These are phyloP conservation scores for Talaromyces atroroseus DNA, from an alignment of 2,329 filamentous ascomycete species.

Conservation along the genomic window DNA sequence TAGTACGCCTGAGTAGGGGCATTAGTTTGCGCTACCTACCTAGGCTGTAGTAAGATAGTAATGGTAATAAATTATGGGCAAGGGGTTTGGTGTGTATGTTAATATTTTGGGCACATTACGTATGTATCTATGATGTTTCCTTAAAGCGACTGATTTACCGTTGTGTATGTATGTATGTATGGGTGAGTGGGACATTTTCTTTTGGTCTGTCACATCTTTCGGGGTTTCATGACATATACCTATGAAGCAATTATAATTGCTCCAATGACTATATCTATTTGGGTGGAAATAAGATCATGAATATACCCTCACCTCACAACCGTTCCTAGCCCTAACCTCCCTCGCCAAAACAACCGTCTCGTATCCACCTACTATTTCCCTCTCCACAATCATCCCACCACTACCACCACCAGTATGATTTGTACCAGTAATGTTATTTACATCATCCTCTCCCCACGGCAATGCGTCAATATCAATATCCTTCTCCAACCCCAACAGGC, in stretches of 20 bases:
- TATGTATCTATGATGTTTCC: neutral
- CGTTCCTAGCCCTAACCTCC: slow-evolving; percentile 49
- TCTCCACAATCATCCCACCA: neutral
- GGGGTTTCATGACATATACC: no score
- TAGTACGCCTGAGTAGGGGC: slow-evolving; percentile 17
- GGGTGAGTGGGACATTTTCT: no score
- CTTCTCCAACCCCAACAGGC: slow-evolving; percentile 68
- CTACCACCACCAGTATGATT: slow-evolving; percentile 41
- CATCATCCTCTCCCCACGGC: slow-evolving; percentile 78
- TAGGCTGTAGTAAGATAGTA: neutral
- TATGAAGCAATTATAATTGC: no score
- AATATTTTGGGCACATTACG: neutral
- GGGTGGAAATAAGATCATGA: neutral
- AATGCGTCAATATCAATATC: slow-evolving; percentile 77
- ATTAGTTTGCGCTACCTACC: neutral
- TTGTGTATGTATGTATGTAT: no score
- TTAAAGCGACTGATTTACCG: no score
- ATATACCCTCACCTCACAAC: slow-evolving; percentile 6
- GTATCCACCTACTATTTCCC: slow-evolving; percentile 61
- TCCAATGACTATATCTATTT: no score
- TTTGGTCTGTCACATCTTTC: no score
- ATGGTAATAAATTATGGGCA: neutral
- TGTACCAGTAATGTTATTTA: slow-evolving; percentile 35
- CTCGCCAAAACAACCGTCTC: slow-evolving; percentile 76
- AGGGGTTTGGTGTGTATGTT: neutral